Base-by-base conservation (phyloP, 2,329 filamentous ascomycete species). In the Stromatinia cepivora region DNA sequence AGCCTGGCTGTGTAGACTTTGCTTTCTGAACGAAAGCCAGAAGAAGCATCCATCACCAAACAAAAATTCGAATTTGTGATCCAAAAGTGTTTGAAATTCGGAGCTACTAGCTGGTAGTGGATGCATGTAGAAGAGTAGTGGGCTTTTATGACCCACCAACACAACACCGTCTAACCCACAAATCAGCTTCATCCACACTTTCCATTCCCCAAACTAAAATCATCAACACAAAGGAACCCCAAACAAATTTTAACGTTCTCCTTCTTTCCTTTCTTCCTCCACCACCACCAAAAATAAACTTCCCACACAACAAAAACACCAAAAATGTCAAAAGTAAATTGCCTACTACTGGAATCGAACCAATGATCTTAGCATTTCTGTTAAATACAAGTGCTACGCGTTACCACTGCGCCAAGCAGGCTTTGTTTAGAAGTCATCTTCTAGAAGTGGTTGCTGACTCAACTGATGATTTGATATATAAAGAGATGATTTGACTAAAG, bases 341-440 rank as follows among this genome's bases (percentile, higher is more conserved):
- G 61, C 61, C 61, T 64, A 64, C 48, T 64, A 64, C 61, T 64
- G 61, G 61, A 64, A 64, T 64, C 61, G 61, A 64, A 64, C 61
- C 61, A 64, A 64, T 64, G 61, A 64, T 64, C 61, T 64, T 64
- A 64, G 61, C 61, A 64, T 64, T 42, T 28, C 34, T 36, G 5
- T 39, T 11, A 20, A 0, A 39, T 64, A 64, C 61, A 64, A 64
- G 61, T 64, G 61, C 61, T 64, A 64, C 61, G 61, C 61, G 61
- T 64, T 64, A 64, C 46, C 61, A 64, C 61, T 64, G 61, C 61
- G 61, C 61, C 61, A 64, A 64, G 48, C 61, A 64, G 61, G 61
- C 61, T 64, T 52, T 9, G 2, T 8, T 50, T 63, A 63, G 45
- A 39, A 63, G 59, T 50, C 50, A 20, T 13, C 59, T 63, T 39